These are phyloP conservation scores for Candida cerambycidarum DNA, from an alignment of 805 yeast species.

Conservation along the genomic window DNA sequence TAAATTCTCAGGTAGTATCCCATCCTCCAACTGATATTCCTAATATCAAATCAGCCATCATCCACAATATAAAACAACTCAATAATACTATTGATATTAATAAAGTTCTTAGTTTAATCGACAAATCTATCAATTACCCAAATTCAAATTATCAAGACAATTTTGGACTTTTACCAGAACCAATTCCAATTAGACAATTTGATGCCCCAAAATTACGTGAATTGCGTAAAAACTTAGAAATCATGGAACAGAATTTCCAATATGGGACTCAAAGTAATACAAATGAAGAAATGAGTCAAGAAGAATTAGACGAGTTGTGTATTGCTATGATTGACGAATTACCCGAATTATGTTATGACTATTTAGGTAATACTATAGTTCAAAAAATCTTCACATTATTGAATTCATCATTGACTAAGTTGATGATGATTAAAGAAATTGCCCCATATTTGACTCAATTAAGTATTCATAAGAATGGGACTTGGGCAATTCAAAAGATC, in stretches of 20 bases:
- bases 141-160: slow-evolving; percentile 52
- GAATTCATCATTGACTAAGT: slow-evolving; percentile 64
- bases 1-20: not conserved
- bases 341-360: slow-evolving; percentile 89
- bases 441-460: slow-evolving; percentile 82
- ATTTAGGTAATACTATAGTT: slow-evolving; percentile 92
- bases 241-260: slow-evolving; percentile 23
- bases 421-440: slow-evolving; percentile 75
- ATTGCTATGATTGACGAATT: slow-evolving; percentile 83
- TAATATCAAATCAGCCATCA: slow-evolving; percentile 22
- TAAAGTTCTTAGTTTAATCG: slow-evolving; percentile 48
- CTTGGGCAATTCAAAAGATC: slow-evolving; percentile 98
- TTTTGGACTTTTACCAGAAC: slow-evolving; percentile 78
- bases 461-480: slow-evolving; percentile 96
- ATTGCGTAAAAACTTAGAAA: slow-evolving; percentile 60
- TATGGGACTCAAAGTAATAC: slow-evolving; percentile 1
- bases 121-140: slow-evolving; percentile 29
- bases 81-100: slow-evolving; percentile 27
- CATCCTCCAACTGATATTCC: slow-evolving; percentile 20
- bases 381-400: slow-evolving; percentile 82
- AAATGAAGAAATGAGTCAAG: slow-evolving; percentile 31
- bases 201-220: slow-evolving; percentile 90
- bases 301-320: slow-evolving; percentile 79
- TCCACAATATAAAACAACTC: slow-evolving; percentile 19
- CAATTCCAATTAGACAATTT: slow-evolving; percentile 64